These are phyloP conservation scores for Brettanomyces bruxellensis DNA, from an alignment of 805 yeast species.

Conservation along the genomic window DNA sequence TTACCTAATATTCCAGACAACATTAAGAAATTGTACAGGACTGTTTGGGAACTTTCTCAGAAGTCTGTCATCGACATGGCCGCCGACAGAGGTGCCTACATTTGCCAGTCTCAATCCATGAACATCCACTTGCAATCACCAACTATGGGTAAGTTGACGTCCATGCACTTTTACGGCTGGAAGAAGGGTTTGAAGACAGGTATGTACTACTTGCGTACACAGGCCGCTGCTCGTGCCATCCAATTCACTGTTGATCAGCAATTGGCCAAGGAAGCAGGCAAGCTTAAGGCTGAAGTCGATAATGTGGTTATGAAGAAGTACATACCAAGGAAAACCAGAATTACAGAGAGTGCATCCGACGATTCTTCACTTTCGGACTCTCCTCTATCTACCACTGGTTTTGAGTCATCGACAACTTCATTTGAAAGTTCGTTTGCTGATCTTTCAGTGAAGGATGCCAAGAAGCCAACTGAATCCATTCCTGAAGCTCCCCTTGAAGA, in stretches of 20 bases:
- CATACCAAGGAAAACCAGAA: conserved; percentile 17
- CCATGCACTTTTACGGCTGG: conserved; percentile 99
- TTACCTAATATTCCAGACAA: conserved; percentile 47
- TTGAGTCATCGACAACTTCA: conserved; percentile 29
- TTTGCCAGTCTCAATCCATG: conserved; percentile 89
- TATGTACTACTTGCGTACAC: conserved; percentile 96
- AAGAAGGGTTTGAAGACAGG: conserved; percentile 98
- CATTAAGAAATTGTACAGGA: conserved; percentile 45
- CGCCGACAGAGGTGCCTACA: conserved; percentile 62
- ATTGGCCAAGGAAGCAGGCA: conserved; percentile 23
- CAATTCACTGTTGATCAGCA: conserved; percentile 76
- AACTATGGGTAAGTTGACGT: conserved; percentile 94
- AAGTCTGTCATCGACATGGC: conserved; percentile 80
- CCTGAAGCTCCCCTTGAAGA: background rate
- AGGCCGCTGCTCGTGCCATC: conserved; percentile 96
- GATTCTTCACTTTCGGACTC: conserved; percentile 16
- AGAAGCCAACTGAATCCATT: conserved; percentile 4
- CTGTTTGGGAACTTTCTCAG: conserved; percentile 94
- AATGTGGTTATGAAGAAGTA: conserved; percentile 23
- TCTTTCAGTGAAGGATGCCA: conserved; percentile 26
- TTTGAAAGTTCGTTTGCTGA: conserved; percentile 40
- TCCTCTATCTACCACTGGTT: conserved; percentile 37
- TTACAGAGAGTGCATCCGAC: conserved; percentile 12
- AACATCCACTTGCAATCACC: conserved; percentile 89
- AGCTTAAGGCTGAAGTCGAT: conserved; percentile 19